Evolutionary conservation across 2,329 filamentous ascomycete genomes (phyloP), one percentile per base, ranked within the genome.

Genomic region (Aureobasidium sp.): DNA sequence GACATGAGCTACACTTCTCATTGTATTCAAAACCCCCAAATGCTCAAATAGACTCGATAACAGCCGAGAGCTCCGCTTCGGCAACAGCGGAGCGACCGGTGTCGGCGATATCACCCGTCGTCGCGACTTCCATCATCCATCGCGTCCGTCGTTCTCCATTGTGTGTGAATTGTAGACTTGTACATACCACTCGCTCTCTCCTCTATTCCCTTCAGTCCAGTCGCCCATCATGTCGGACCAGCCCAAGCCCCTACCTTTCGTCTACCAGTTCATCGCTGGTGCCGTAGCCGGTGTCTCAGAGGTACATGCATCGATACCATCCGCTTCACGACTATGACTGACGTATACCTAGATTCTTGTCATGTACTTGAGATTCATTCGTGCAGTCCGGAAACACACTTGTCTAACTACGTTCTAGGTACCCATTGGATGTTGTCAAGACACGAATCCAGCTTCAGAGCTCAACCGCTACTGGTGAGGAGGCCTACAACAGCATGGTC

Each of bases 231-330:
- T 81, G 79, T 73, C 79, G 64, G 69, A 76, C 67, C 76, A 86
- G 67, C 59, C 41, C 16, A 88, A 91, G 79, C 90, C 92, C 63
- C 85, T 97, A 68, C 91, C 91, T 63, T 97, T 97, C 78, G 77
- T 85, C 69, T 97, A 97, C 85, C 92, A 96, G 80, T 96, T 97
- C 81, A 89, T 87, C 75, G 92, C 93, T 73, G 92, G 92, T 86
- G 94, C 94, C 74, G 89, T 99, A 74, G 94, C 94, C 73, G 94
- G 94, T 82, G 92, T 99, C 67, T 97, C 93, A 70, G 94, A 99
- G 85, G 91, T 92, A 81, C 77, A 87, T 79, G 14, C 14, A 48
- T 29, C 36, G 34, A 37, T 14, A 32, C 44, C 42, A 39, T 8
- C 36, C 44, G 16, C 11, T 21, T 51, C 34, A 44, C 37, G 47